Evolutionary conservation across 768 basidiomycete species (phyloP), one percentile per base, ranked within the genome.

Genomic region (Wakefieldia striispora): DNA sequence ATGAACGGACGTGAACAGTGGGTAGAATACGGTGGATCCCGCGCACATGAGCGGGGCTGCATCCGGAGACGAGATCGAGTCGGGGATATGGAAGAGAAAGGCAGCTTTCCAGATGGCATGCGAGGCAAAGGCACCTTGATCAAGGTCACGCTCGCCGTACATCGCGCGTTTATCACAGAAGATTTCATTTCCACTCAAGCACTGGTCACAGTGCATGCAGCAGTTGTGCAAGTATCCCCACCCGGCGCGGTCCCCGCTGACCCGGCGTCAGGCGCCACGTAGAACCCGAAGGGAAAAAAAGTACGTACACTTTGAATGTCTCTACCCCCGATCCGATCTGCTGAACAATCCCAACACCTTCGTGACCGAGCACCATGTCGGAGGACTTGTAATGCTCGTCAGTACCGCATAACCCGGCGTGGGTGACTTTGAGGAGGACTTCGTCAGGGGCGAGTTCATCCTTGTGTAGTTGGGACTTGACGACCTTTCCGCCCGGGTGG

Each of bases 281-380:
- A n/a, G n/a, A n/a, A n/a, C n/a, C n/a, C n/a, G n/a, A n/a, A n/a
- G n/a, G n/a, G n/a, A n/a, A n/a, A n/a, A n/a, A n/a, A n/a, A n/a
- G 43, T 23, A 60, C 70, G 14, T 62, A 69, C 56, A 60, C 54
- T 57, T 69, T 69, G 64, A 74, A 74, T 11, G 43, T 19, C 40
- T 51, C 17, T 24, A 73, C 73, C 16, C 50, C 45, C 2, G 49
- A 26, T 1, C 72, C 72, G 40, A 72, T 51, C 24, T n/a, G 46
- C 33, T 72, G 53, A 26, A 74, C 64, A 21, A 70, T 12, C 4
- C 66, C 73, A 1, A 71, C 47, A 7, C 72, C 73, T 56, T 74
- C 72, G 40, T 74, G 73, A 6, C 72, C 70, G 31, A 74, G 68
- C 11, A 72, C 71, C 54, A 70, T 71, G 41, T 70, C 69, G 7